Evolutionary conservation across 2,329 filamentous ascomycete species (phyloP), one percentile per base, ranked within the genome.

Genomic region (Ambrosiella xylebori): DNA sequence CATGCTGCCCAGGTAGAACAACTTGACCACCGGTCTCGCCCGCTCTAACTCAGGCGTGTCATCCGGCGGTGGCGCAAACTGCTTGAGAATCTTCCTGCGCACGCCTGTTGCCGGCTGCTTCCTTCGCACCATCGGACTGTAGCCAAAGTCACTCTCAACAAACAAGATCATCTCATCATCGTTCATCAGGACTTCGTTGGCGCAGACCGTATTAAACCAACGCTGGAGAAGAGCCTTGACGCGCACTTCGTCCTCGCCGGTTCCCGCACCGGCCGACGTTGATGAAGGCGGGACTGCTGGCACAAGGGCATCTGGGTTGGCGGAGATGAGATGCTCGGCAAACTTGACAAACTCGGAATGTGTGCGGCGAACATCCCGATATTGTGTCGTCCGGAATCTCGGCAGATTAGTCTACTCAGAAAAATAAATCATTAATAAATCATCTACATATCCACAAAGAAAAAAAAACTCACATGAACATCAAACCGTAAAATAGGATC

Each of bases 161-260:
- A 98, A 98, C 61, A 97, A 83, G 4, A 96, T 82, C 82, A 97
- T 91, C 71, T 98, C 93, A 62, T 97, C 91, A 68, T 98, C 93
- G 62, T 86, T 82, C 76, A 95, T 95, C 7, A 98, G 79, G 1
- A 94, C 83, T 40, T 97, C 90, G 64, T 93, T 97, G 65, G 80
- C 81, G 72, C 93, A 95, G 17, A 98, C 85, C 60, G 87, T 86
- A 69, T 95, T 96, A 65, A 98, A 77, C 93, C 93, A 98, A 67
- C 89, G 79, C 71, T 98, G 93, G 74, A 98, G 80, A 7, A 88
- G 79, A 1, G 82, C 81, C 71, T 97, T 97, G 62, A 97, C 86
- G 12, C 93, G 81, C 19, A 76, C 76, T 70, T 98, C 93, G 65
- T 98, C 93, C 68, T 98, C 93, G 57, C 97, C 93, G 1, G 93